A percentile compares a stretch with the other conserved stretches of the same genome.
Evolutionary conservation across 1,139 yeast species (phyloP).

Genomic region (Meyerozyma sp.): DNA sequence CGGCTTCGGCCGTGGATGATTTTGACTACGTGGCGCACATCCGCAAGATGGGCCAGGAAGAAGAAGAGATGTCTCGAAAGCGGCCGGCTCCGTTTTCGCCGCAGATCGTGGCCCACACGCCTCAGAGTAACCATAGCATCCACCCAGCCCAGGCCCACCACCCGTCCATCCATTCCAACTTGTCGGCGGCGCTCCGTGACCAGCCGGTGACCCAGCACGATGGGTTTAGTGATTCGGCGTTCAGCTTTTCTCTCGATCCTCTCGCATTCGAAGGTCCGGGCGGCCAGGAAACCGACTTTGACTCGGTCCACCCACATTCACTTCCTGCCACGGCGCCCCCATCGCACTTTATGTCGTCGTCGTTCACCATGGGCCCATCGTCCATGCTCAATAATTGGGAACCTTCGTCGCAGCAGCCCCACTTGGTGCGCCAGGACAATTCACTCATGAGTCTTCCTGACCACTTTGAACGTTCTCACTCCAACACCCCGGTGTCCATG

Average conservation of each 20-base stretch:
- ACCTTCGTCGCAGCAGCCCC: background rate
- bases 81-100: slow-evolving; percentile 36
- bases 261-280: slow-evolving; percentile 30
- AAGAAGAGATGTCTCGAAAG: slow-evolving; percentile 14
- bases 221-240: slow-evolving; percentile 7
- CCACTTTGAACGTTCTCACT: background rate
- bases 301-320: background rate
- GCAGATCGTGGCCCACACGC: slow-evolving; percentile 9
- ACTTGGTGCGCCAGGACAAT: slow-evolving; percentile 1
- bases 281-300: background rate
- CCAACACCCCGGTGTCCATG: background rate
- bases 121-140: background rate
- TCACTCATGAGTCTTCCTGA: slow-evolving; percentile 2
- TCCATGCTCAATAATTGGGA: background rate
- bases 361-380: slow-evolving; percentile 1
- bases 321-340: background rate
- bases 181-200: slow-evolving; percentile 12
- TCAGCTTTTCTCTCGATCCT: slow-evolving; percentile 28
- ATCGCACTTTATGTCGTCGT: background rate
- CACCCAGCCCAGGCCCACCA: slow-evolving; percentile 2
- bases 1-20: slow-evolving; percentile 44
- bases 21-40: slow-evolving; percentile 69
- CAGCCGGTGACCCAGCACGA: slow-evolving; percentile 3
- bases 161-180: slow-evolving; percentile 11
- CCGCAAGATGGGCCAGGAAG: slow-evolving; percentile 48